Conservation (phyloP, 768 basidiomycete genomes). For the Lepiota brunneoincarnata region DNA sequence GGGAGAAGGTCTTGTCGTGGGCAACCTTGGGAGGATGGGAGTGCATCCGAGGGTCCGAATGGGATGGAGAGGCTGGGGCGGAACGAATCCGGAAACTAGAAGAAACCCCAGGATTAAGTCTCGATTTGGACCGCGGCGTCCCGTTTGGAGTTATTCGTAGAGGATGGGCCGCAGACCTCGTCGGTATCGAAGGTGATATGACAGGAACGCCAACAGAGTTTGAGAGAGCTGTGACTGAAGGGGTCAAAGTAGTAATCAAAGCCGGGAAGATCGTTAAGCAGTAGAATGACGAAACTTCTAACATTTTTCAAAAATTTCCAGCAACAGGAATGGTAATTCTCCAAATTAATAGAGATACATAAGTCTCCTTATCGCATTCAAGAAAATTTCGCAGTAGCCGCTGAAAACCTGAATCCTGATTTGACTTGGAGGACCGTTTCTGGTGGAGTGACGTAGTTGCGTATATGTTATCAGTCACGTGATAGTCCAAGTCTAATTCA, state of each 20-base stretch:
- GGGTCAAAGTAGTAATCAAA: constrained; percentile 59
- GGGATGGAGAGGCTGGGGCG: constrained; percentile 32
- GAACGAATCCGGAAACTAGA: neutral
- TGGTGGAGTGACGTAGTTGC: neutral
- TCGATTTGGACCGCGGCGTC: constrained; percentile 45
- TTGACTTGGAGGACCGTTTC: neutral
- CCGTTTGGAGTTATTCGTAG: constrained; percentile 51
- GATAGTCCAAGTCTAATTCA: neutral
- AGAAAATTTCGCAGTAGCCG: neutral
- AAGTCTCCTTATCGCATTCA: too few relatives aligned
- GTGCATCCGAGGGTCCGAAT: constrained; percentile 45
- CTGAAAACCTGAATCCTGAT: neutral
- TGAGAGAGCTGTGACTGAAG: constrained; percentile 40
- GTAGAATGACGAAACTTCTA: too few relatives aligned
- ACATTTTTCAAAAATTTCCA: too few relatives aligned
- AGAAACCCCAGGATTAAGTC: neutral
- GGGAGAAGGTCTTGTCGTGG: constrained; percentile 54
- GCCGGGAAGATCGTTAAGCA: constrained; percentile 33
- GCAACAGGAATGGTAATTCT: too few relatives aligned
- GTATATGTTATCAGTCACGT: neutral
- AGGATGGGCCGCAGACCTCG: constrained; percentile 55
- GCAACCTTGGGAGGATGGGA: constrained; percentile 59
- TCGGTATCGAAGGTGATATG: constrained; percentile 35
- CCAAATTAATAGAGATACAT: too few relatives aligned
- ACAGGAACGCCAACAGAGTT: constrained; percentile 34